Evolutionary conservation across 1,284 basidiomycete species (phyloP).

Genomic region (Apiotrichum gracile): DNA sequence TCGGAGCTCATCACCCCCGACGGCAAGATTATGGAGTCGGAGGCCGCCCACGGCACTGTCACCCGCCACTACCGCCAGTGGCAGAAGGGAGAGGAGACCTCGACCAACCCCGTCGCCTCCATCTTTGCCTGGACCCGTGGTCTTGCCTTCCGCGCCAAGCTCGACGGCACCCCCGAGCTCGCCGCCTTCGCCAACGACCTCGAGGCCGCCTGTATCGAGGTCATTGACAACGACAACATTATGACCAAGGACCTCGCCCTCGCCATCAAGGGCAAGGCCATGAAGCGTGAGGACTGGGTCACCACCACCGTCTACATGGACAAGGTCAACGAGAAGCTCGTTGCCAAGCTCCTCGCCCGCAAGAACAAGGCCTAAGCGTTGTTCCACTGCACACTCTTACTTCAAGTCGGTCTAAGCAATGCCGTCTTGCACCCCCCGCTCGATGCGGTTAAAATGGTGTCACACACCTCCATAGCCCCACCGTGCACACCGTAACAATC

Average conservation of each 20-base stretch:
- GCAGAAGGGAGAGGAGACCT: slow-evolving; percentile 92
- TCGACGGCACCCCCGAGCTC: slow-evolving; percentile 77
- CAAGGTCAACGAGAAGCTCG: slow-evolving; percentile 54
- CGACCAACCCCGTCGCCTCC: slow-evolving; percentile 95
- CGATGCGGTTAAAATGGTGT: slow-evolving; percentile 4
- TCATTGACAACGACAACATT: slow-evolving; percentile 79
- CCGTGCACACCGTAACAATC: neutral
- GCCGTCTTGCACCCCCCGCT: neutral
- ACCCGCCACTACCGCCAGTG: slow-evolving; percentile 96
- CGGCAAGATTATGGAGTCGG: slow-evolving; percentile 81
- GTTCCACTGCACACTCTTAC: neutral
- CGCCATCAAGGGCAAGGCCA: slow-evolving; percentile 85
- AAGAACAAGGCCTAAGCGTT: slow-evolving; percentile 11
- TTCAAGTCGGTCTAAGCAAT: neutral
- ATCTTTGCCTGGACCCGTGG: slow-evolving; percentile 99
- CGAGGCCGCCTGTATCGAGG: slow-evolving; percentile 83
- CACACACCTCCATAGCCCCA: neutral
- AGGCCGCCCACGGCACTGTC: slow-evolving; percentile 83
- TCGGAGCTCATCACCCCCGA: slow-evolving; percentile 94
- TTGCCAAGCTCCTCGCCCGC: slow-evolving; percentile 32
- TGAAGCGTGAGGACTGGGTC: slow-evolving; percentile 91
- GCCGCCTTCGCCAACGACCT: slow-evolving; percentile 71
- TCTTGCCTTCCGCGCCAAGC: slow-evolving; percentile 84
- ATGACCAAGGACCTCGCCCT: slow-evolving; percentile 98
- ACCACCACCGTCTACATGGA: slow-evolving; percentile 87